Percentiles rank a stretch among this genome's conserved stretches.
These are phyloP conservation scores for Aquilaria agallochum DNA, from an alignment of 441 rosid species.

Conservation along the genomic window DNA sequence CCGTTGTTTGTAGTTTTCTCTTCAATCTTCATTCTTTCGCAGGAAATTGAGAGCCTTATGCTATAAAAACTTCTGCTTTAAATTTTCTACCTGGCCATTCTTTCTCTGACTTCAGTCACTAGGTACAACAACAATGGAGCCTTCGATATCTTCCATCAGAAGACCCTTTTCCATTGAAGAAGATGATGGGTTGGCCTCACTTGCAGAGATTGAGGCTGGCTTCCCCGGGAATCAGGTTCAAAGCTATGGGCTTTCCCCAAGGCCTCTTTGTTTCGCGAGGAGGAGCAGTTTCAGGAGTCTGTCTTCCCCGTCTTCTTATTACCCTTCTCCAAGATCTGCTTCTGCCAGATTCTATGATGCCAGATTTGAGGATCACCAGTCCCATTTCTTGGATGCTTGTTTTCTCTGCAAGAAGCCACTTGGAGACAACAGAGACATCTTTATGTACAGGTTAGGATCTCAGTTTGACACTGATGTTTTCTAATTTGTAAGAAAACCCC, in stretches of 20 bases:
- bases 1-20: slow-evolving; percentile 30
- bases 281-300: slow-evolving; percentile 22
- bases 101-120: neutral
- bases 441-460: slow-evolving; percentile 34
- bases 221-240: slow-evolving; percentile 24
- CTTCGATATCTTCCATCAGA: slow-evolving; percentile 11
- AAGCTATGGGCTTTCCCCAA: slow-evolving; percentile 17
- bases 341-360: slow-evolving; percentile 30
- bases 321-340: slow-evolving; percentile 31
- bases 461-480: no score
- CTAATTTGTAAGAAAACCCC: no score
- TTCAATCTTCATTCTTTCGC: neutral
- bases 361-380: slow-evolving; percentile 32
- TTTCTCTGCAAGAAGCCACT: slow-evolving; percentile 33
- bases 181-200: slow-evolving; percentile 47
- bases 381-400: slow-evolving; percentile 35
- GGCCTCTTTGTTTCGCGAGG: slow-evolving; percentile 25
- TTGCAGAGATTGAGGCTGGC: slow-evolving; percentile 43
- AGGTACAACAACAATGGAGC: slow-evolving; percentile 16
- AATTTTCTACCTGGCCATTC: neutral
- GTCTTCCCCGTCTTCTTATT: neutral
- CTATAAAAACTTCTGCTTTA: slow-evolving; percentile 4
- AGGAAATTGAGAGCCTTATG: slow-evolving; percentile 1
- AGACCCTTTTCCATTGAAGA: slow-evolving; percentile 36
- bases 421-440: slow-evolving; percentile 36